Evolutionary conservation across 2,329 filamentous ascomycete genomes (phyloP).

Genomic region (Verticillium zaregamsianum): DNA sequence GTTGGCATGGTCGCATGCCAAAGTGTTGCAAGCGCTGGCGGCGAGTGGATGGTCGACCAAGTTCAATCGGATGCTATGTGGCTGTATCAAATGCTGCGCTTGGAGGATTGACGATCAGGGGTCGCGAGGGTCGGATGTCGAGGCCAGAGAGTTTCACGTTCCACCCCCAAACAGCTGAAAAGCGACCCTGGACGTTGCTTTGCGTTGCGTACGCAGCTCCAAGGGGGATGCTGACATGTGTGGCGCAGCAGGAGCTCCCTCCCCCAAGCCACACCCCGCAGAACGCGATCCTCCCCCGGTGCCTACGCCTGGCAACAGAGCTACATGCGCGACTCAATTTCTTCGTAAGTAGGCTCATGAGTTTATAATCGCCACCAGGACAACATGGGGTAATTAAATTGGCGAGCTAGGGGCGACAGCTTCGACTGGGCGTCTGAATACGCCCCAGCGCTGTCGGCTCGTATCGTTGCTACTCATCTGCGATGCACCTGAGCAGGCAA

Average conservation of each 20-base stretch:
- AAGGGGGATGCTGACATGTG: not conserved
- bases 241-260: not conserved
- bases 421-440: too few species aligned
- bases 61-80: not conserved
- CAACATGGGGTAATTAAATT: too few species aligned
- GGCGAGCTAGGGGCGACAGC: too few species aligned
- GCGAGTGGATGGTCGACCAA: too few species aligned
- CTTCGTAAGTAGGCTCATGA: too few species aligned
- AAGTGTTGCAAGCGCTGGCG: not conserved
- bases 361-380: too few species aligned
- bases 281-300: not conserved
- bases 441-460: too few species aligned
- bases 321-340: too few species aligned
- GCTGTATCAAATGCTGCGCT: not conserved
- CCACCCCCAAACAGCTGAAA: constrained; percentile 1
- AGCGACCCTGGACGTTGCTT: not conserved
- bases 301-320: too few species aligned
- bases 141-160: not conserved
- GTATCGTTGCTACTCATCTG: too few species aligned
- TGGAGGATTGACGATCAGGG: not conserved
- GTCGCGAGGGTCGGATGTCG: not conserved
- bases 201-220: not conserved
- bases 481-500: too few species aligned
- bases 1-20: not conserved
- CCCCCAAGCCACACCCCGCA: not conserved